These are phyloP conservation scores for Niebla homalea DNA, from an alignment of 495 filamentous ascomycete genomes.

Conservation along the genomic window DNA sequence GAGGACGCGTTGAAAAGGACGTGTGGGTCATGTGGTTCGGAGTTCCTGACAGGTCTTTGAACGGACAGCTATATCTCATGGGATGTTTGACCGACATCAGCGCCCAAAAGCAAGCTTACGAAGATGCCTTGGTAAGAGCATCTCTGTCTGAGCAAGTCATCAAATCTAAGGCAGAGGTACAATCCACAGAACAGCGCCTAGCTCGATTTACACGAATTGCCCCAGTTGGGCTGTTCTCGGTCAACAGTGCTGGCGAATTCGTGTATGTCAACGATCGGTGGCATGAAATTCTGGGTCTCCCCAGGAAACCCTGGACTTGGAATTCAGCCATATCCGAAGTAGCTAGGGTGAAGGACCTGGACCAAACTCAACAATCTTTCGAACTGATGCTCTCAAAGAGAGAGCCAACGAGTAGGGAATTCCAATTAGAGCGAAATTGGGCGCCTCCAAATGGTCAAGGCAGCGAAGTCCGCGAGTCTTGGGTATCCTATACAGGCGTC, in stretches of 20 bases:
- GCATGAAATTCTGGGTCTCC: constrained; percentile 51
- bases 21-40: too few species aligned
- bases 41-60: too few species aligned
- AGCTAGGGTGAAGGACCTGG: constrained; percentile 43
- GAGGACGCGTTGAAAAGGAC: too few species aligned
- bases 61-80: too few species aligned
- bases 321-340: constrained; percentile 49
- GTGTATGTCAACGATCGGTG: constrained; percentile 61
- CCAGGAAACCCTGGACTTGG: constrained; percentile 28
- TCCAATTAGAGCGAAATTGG: constrained; percentile 52
- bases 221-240: constrained; percentile 61
- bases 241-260: constrained; percentile 44
- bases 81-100: too few species aligned
- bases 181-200: constrained; percentile 42
- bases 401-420: constrained; percentile 45
- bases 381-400: constrained; percentile 39
- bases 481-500: constrained; percentile 58
- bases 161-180: constrained; percentile 49
- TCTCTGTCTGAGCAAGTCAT: constrained; percentile 40
- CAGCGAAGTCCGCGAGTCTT: constrained; percentile 43
- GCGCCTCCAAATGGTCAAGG: constrained; percentile 32
- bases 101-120: too few species aligned
- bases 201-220: constrained; percentile 49
- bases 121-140: too few species aligned
- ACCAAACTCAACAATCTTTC: constrained; percentile 40